Base-by-base conservation (phyloP, 208 protist species). In the Leptomonas pyrrhocoris region DNA sequence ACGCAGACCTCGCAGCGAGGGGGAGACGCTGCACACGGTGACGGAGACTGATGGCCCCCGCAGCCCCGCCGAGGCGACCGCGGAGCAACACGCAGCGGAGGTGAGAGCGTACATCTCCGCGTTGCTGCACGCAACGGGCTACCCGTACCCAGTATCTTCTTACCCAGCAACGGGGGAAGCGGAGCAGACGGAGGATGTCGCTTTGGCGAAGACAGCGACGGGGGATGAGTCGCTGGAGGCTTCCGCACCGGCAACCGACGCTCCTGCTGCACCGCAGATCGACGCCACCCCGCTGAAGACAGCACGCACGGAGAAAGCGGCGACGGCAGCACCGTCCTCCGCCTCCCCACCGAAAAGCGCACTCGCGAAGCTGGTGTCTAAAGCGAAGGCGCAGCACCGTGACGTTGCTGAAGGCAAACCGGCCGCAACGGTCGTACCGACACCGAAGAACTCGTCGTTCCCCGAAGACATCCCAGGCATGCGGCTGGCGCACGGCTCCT, bases 321-420 rank as follows among this genome's bases (percentile, higher is more conserved):
- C n/a, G 2, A 40, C 8, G 23, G 46, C 48, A 30, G 27, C 59
- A 46, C 11, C 71, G 6, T 19, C 38, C n/a, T 7, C 56, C 11
- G 63, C 58, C 23, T 27, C 61, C 15, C 56, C 60, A 0, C 79
- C 79, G 3, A 68, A 73, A 60, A 86, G 77, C 46, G 79, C 84
- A 1, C 69, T 89, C 16, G 84, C 84, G 0, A 80, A 76, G 66
- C 48, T 89, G 23, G 79, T 89, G 18, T 77, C 81, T 5, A 71
- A 74, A 30, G 84, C 81, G 16, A 89, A 81, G 75, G 73, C 84
- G 23, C 63, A 80, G 50, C 77, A 86, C 36, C 60, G 62, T 28
- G 63, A 70, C 25, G 25, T 38, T 0, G 53, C 55, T 27, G 40
- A 30, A 11, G 30, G 66, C 51, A 43, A 40, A 6, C 31, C 51